phyloP scores from a whole-genome alignment of 495 filamentous ascomycete genomes.

The Parathielavia hyrcaniae region DNA sequence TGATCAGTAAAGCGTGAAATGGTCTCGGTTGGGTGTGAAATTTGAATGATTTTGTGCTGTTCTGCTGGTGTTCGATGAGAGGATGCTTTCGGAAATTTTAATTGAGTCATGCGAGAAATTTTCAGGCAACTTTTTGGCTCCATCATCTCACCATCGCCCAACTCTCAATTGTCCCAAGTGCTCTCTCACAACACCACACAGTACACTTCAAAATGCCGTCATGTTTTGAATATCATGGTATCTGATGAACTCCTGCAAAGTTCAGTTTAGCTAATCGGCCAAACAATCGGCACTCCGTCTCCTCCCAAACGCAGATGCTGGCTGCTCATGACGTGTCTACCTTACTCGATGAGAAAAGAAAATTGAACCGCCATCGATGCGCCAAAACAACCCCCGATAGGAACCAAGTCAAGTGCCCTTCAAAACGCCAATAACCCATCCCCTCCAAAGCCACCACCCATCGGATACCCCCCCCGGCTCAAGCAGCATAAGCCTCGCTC shows the following conservation, averaged over 20 bases:
- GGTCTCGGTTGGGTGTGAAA: background rate
- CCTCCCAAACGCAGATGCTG: constrained; percentile 3
- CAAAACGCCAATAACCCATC: background rate
- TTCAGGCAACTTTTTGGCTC: background rate
- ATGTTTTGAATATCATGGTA: background rate
- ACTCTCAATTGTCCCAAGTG: background rate
- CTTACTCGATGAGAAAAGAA: background rate
- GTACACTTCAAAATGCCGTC: background rate
- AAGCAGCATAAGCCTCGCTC: constrained; percentile 15
- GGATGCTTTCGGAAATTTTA: background rate
- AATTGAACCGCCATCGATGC: background rate
- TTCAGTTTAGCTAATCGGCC: too few species aligned
- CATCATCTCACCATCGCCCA: background rate
- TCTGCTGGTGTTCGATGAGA: background rate
- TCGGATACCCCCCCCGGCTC: too few species aligned
- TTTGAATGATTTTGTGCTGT: background rate
- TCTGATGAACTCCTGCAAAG: background rate
- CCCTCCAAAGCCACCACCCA: background rate
- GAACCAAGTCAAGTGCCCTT: background rate
- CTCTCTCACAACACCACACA: background rate
- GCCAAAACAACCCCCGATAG: background rate
- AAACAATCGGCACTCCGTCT: too few species aligned
- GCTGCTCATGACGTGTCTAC: background rate
- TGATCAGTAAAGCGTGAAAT: background rate
- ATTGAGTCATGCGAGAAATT: constrained; percentile 25